Base-by-base conservation (phyloP, 2,329 filamentous ascomycete species). In the Neopestalotiopsis rosae region DNA sequence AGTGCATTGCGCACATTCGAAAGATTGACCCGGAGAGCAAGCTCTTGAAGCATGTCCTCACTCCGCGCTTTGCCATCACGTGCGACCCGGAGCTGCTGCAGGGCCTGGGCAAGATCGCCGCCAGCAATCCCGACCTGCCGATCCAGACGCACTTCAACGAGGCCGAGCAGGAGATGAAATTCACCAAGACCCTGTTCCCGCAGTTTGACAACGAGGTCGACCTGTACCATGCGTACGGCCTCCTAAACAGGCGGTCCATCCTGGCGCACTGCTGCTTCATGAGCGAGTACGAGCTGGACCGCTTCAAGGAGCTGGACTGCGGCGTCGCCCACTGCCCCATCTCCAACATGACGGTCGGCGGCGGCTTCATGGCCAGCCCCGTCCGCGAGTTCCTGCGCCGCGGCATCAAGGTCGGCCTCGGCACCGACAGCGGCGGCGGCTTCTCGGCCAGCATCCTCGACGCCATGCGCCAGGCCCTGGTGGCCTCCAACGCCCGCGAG, bases 101-200 rank as follows among this genome's bases (percentile, higher is more conserved):
- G 0, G 88, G 88, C 0, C 80, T 92, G 1, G 90, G 90, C 0
- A 74, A 79, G 1, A 83, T 92, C 30, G 86, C 86, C 0, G 72
- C 73, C 3, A 72, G 80, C 10, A 81, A 91, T 68, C 79, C 80
- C 0, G 76, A 82, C 1, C 74, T 91, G 24, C 82, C 87, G 0
- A 86, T 92, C 40, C 90, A 92, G 77, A 91, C 89, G 3, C 90
- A 92, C 75, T 91, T 92, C 80, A 88, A 90, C 76, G 90, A 92
- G 74, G 88, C 89, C 0, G 81, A 84, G 72, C 85, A 89, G 69
- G 90, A 92, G 76, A 88, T 90, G 66, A 71, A 80, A 1, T 84
- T 85, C 24, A 91, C 89, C 0, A 78, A 77, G 7, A 76, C 81
- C 0, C 78, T 92, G 2, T 91, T 90, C 72, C 88, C 88, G 0